Conservation (phyloP, 2,329 filamentous ascomycete genomes). For the Stylonectria norvegica region DNA sequence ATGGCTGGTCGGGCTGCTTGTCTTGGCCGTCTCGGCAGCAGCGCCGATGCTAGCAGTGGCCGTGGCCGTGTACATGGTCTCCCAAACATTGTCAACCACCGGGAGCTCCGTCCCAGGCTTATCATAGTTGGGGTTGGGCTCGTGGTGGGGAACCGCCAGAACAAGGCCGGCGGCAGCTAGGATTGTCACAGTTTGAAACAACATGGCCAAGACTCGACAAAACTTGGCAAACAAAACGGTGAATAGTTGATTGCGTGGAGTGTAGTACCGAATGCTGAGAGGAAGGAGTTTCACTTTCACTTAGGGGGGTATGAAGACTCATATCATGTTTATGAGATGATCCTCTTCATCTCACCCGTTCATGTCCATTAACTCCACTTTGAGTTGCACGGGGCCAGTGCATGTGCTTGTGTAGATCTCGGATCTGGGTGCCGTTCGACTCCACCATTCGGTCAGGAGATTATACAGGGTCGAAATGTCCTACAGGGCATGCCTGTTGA, state of each 20-base stretch:
- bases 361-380: too few species aligned
- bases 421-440: too few species aligned
- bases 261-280: not conserved
- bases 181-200: slow-evolving; percentile 19
- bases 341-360: too few species aligned
- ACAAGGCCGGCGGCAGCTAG: slow-evolving; percentile 27
- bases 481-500: too few species aligned
- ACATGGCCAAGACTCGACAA: slow-evolving; percentile 8
- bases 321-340: too few species aligned
- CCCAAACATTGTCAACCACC: slow-evolving; percentile 27
- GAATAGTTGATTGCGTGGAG: slow-evolving; percentile 1
- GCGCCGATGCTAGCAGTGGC: slow-evolving; percentile 47
- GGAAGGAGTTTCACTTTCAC: too few species aligned
- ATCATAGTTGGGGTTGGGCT: not conserved
- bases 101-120: slow-evolving; percentile 1
- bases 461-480: too few species aligned
- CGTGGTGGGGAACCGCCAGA: slow-evolving; percentile 16
- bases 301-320: too few species aligned
- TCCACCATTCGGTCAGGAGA: too few species aligned
- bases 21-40: slow-evolving; percentile 58
- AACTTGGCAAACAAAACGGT: not conserved
- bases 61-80: slow-evolving; percentile 50
- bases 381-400: too few species aligned
- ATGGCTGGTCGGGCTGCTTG: slow-evolving; percentile 56
- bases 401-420: too few species aligned